phyloP scores from a whole-genome alignment of 441 rosid species.

The Daphne laureola region DNA sequence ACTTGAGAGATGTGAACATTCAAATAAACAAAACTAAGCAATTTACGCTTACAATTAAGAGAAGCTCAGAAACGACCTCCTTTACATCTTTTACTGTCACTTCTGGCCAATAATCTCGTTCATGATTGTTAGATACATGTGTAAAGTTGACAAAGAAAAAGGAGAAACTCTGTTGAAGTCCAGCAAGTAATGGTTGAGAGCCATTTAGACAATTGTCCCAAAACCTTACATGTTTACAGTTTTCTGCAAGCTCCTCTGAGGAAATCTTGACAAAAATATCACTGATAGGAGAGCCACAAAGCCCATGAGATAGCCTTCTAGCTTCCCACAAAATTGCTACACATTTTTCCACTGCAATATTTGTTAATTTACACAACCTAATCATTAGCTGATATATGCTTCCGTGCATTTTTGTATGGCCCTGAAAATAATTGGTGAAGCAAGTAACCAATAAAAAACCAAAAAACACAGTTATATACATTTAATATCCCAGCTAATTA shows the following conservation, averaged over 20 bases:
- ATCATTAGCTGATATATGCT: slow-evolving; percentile 51
- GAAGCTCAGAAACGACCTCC: slow-evolving; percentile 49
- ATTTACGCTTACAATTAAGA: slow-evolving; percentile 46
- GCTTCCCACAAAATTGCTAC: slow-evolving; percentile 66
- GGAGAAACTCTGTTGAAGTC: slow-evolving; percentile 54
- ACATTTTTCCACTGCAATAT: slow-evolving; percentile 44
- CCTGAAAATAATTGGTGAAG: slow-evolving; percentile 35
- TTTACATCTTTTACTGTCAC: slow-evolving; percentile 46
- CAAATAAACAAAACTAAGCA: slow-evolving; percentile 8
- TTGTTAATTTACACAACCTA: slow-evolving; percentile 43
- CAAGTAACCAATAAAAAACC: slow-evolving; percentile 2
- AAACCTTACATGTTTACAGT: slow-evolving; percentile 39
- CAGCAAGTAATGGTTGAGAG: slow-evolving; percentile 48
- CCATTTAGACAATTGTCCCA: slow-evolving; percentile 70
- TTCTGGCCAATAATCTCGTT: slow-evolving; percentile 23
- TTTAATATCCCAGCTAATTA: no score
- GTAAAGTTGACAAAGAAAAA: slow-evolving; percentile 23
- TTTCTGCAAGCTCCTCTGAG: slow-evolving; percentile 44
- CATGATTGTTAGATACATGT: slow-evolving; percentile 20
- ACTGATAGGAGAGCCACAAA: slow-evolving; percentile 70
- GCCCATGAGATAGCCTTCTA: slow-evolving; percentile 83
- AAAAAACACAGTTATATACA: slow-evolving; percentile 4
- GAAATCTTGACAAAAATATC: slow-evolving; percentile 43
- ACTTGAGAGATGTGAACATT: slow-evolving; percentile 1
- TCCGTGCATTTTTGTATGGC: slow-evolving; percentile 41